Percentiles rank a stretch among this genome's conserved stretches.
Evolutionary conservation across 306 rosid species (phyloP).

Genomic region (Quercus gilva): DNA sequence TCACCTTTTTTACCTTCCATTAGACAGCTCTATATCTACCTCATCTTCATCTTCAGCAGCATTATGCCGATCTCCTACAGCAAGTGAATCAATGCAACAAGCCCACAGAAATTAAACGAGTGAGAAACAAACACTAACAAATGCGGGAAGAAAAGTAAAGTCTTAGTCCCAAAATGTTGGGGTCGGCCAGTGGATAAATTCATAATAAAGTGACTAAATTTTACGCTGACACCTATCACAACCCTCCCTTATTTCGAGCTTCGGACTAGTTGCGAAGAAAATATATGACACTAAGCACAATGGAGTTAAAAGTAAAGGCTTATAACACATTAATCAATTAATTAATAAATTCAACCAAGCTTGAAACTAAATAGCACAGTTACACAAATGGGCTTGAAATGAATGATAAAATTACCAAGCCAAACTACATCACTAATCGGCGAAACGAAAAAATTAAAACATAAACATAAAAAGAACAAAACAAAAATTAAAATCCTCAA

Average conservation of each 20-base stretch:
- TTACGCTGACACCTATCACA: no score
- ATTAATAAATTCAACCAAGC: not conserved
- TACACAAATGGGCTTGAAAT: no score
- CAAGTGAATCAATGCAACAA: constrained; percentile 13
- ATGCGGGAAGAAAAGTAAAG: not conserved
- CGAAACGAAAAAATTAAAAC: not conserved
- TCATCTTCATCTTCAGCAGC: constrained; percentile 37
- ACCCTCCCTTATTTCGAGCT: no score
- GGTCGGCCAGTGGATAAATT: no score
- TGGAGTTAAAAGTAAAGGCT: not conserved
- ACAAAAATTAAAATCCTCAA: not conserved
- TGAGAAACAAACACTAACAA: not conserved
- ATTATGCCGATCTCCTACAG: constrained; percentile 36
- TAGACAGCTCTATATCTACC: constrained; percentile 41
- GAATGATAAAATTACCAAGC: not conserved
- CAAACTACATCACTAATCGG: not conserved
- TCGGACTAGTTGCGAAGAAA: no score
- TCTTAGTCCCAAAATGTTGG: not conserved
- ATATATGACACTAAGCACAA: no score
- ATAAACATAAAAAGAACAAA: not conserved
- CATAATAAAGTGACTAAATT: no score
- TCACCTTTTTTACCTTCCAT: constrained; percentile 46
- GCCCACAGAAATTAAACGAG: constrained; percentile 10
- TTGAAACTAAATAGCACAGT: not conserved
- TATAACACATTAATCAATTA: not conserved